Conservation (phyloP, 257 asterid species). For the Paulownia fortunei region DNA sequence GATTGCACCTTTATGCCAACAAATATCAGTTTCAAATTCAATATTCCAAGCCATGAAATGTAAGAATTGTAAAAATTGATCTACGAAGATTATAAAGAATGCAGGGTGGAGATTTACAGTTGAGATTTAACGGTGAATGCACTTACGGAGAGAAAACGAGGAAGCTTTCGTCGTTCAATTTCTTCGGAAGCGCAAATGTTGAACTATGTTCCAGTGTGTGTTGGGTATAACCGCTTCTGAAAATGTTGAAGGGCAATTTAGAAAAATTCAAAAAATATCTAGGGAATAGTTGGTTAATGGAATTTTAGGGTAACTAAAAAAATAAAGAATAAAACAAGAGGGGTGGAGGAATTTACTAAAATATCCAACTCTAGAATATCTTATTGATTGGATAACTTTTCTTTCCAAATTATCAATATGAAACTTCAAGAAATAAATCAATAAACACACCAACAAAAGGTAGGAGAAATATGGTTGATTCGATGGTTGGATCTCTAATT, state of each 20-base stretch:
- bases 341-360: neutral
- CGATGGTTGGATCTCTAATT: too few species aligned
- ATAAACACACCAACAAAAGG: too few species aligned
- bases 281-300: constrained; percentile 19
- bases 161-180: constrained; percentile 26
- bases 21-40: constrained; percentile 29
- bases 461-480: too few species aligned
- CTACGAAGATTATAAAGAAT: neutral
- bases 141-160: neutral
- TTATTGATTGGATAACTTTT: too few species aligned
- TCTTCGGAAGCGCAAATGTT: constrained; percentile 33
- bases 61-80: constrained; percentile 13
- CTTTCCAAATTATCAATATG: too few species aligned
- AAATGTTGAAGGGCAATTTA: constrained; percentile 28
- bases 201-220: constrained; percentile 25
- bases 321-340: neutral
- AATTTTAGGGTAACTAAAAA: constrained; percentile 29
- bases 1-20: constrained; percentile 16
- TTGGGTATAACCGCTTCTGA: constrained; percentile 40
- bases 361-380: neutral
- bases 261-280: constrained; percentile 30
- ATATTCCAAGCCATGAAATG: constrained; percentile 16
- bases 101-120: constrained; percentile 22
- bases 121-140: constrained; percentile 23
- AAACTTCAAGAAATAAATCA: too few species aligned